phyloP scores from a whole-genome alignment of 2,329 filamentous ascomycete species.

The Septoria petroselini region DNA sequence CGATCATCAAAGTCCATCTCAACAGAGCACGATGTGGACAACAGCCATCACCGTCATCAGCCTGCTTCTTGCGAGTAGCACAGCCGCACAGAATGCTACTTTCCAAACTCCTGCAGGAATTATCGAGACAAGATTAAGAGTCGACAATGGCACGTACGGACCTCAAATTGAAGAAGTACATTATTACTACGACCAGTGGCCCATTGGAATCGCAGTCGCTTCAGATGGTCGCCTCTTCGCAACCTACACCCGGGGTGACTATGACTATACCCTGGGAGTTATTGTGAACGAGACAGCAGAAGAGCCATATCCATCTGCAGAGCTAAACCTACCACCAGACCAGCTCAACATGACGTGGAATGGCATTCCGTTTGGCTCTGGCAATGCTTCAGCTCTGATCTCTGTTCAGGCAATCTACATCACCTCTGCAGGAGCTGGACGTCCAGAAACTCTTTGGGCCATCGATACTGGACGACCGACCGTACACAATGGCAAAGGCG shows the following conservation, averaged over 20 bases:
- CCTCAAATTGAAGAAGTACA: constrained; percentile 50
- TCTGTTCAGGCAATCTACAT: constrained; percentile 48
- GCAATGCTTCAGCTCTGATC: constrained; percentile 43
- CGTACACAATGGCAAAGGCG: constrained; percentile 39
- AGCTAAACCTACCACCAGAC: constrained; percentile 38
- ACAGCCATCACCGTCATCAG: background rate
- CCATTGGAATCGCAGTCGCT: constrained; percentile 47
- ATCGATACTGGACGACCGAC: constrained; percentile 48
- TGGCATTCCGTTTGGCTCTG: constrained; percentile 46
- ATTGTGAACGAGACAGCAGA: constrained; percentile 50
- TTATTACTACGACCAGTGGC: constrained; percentile 47
- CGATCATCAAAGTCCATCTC: background rate
- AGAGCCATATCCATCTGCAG: constrained; percentile 45
- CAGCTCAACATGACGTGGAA: constrained; percentile 43
- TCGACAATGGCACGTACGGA: constrained; percentile 50
- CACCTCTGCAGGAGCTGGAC: constrained; percentile 38
- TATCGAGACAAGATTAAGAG: constrained; percentile 40
- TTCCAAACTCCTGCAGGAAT: constrained; percentile 14
- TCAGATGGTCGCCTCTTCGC: constrained; percentile 46
- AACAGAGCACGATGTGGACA: background rate
- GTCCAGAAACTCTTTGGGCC: constrained; percentile 47
- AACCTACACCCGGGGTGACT: constrained; percentile 48
- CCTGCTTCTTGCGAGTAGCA: constrained; percentile 19
- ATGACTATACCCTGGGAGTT: constrained; percentile 49
- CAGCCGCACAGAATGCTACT: constrained; percentile 28